These are phyloP conservation scores for Benincasa hispida DNA, from an alignment of 306 rosid species.

Conservation along the genomic window DNA sequence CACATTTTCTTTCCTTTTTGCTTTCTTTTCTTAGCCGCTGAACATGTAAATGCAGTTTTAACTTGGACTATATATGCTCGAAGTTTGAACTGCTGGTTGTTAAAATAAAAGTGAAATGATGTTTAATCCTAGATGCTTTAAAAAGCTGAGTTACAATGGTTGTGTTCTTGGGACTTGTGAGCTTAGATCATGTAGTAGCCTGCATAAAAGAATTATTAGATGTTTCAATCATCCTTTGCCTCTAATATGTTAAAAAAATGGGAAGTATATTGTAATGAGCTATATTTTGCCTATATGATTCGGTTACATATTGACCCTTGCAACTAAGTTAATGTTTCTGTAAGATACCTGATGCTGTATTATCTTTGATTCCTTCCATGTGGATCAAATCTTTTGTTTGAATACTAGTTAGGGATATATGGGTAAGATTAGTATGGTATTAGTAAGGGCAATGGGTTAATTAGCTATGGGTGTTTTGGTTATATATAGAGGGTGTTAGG, in stretches of 20 bases:
- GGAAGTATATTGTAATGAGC: background rate
- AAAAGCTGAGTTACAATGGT: background rate
- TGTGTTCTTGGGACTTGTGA: background rate
- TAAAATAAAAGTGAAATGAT: background rate
- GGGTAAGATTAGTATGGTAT: too few relatives aligned
- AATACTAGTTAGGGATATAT: background rate
- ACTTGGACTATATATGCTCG: background rate
- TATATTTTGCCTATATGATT: too few relatives aligned
- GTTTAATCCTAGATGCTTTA: background rate
- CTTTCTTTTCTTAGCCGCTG: conserved; percentile 6
- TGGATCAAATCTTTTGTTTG: background rate
- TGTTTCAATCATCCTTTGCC: background rate
- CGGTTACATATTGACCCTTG: too few relatives aligned
- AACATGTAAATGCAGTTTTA: background rate
- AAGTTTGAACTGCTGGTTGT: background rate
- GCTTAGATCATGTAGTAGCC: background rate
- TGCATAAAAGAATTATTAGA: background rate
- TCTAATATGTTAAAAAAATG: background rate
- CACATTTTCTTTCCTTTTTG: background rate
- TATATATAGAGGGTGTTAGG: too few relatives aligned
- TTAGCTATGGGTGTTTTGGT: too few relatives aligned
- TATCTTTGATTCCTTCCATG: background rate
- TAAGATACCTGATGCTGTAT: background rate
- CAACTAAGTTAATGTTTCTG: too few relatives aligned
- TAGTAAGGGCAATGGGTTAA: too few relatives aligned